Evolutionary conservation across 495 filamentous ascomycete genomes (phyloP).

Genomic region (Xylaria flabelliformis): DNA sequence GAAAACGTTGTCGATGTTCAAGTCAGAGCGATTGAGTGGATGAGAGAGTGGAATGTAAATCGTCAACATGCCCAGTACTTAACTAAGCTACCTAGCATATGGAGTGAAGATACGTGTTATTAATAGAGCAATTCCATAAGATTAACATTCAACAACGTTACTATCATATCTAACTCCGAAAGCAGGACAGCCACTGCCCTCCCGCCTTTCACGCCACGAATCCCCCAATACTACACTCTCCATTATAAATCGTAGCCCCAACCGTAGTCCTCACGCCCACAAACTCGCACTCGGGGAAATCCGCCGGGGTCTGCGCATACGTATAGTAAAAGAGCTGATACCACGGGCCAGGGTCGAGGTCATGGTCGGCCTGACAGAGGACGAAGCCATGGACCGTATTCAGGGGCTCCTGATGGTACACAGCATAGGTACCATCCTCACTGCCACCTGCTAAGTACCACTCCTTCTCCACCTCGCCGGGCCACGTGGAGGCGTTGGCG

Average conservation of each 20-base stretch:
- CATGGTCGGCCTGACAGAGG: slow-evolving; percentile 24
- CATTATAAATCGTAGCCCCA: slow-evolving; percentile 26
- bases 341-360: slow-evolving; percentile 23
- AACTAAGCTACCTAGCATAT: not conserved
- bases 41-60: not conserved
- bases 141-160: not conserved
- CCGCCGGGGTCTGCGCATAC: not conserved
- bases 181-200: not conserved
- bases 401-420: slow-evolving; percentile 15
- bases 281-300: slow-evolving; percentile 25
- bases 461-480: slow-evolving; percentile 17
- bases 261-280: slow-evolving; percentile 29
- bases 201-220: not conserved
- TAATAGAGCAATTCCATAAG: not conserved
- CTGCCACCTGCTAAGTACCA: slow-evolving; percentile 4
- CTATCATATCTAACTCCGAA: not conserved
- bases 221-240: slow-evolving; percentile 24
- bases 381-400: slow-evolving; percentile 25
- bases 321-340: slow-evolving; percentile 28
- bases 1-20: not conserved
- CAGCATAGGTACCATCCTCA: slow-evolving; percentile 12
- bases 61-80: not conserved
- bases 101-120: not conserved
- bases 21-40: not conserved
- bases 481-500: slow-evolving; percentile 26